Evolutionary conservation across 2,329 filamentous ascomycete genomes (phyloP), one percentile per base, ranked within the genome.

Genomic region (Aspergillus cejpii): DNA sequence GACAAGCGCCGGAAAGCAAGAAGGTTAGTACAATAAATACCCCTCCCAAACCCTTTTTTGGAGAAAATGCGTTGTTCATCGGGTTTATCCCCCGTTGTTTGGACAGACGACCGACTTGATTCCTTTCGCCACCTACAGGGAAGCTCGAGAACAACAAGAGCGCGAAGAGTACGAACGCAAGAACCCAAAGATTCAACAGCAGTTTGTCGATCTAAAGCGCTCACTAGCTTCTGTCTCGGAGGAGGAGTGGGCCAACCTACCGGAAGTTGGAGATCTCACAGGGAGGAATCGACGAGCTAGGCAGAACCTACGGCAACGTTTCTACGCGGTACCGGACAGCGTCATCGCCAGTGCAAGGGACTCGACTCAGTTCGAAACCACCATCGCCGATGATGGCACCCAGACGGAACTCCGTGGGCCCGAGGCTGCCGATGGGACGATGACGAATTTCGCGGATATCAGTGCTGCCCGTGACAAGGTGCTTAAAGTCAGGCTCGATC

Each of bases 391-490:
- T 28, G 90, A 95, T 49, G 85, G 81, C 1, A 66, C 71, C 1
- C 68, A 75, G n/a, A 69, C 72, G 8, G 72, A 75, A 38, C 69
- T 66, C 21, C 55, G 59, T 15, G 65, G 60, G 27, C 60, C 56
- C 23, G 78, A 83, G 46, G 70, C 66, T 39, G 64, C 69, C 2
- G 89, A 95, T 59, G 90, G 91, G 2, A 94, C 89, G 1, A 92
- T 95, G 80, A 98, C 91, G 8, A 96, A 98, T 64, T 98, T 98
- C 64, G 91, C 91, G 36, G 87, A 95, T 66, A 97, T 98, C 51
- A 92, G 94, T 68, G 89, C 90, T 36, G 94, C 92, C 15, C 83
- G 92, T 71, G 88, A 96, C 72, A 96, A 95, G 68, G 92, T 96
- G 31, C 77, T 98, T 42, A 85, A 95, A 64, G 91, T 94, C n/a